A percentile compares a stretch with the other conserved stretches of the same genome.
These are phyloP conservation scores for Globisporangium camurandrum DNA, from an alignment of 352 stramenopile genomes.

Conservation along the genomic window DNA sequence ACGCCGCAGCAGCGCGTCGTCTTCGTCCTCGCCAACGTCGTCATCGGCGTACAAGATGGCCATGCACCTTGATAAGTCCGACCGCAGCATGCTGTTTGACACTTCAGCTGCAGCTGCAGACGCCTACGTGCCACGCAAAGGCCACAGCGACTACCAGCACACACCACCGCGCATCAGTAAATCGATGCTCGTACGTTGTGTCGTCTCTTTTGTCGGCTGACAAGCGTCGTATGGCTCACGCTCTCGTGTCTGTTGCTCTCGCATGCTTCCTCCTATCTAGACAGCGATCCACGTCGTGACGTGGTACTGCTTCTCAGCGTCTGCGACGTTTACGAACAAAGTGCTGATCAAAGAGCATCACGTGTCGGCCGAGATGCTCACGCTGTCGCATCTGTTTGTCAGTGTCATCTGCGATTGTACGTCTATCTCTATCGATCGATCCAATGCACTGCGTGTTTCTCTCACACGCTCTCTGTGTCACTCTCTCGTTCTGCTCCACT, in stretches of 20 bases:
- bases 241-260: too few relatives aligned
- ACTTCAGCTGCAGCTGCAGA: constrained; percentile 2
- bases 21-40: constrained; percentile 3
- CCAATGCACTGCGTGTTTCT: neutral
- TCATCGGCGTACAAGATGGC: constrained; percentile 3
- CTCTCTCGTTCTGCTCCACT: too few relatives aligned
- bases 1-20: neutral
- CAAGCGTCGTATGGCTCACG: too few relatives aligned
- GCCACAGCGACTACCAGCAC: constrained; percentile 7
- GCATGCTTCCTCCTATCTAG: too few relatives aligned
- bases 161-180: constrained; percentile 10
- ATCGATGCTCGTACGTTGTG: constrained; percentile 11
- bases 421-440: constrained; percentile 9
- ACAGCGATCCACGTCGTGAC: constrained; percentile 36
- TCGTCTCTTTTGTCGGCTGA: too few relatives aligned
- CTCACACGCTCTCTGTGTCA: too few relatives aligned
- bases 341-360: constrained; percentile 84
- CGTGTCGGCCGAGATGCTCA: constrained; percentile 79
- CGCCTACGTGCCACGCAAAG: constrained; percentile 11
- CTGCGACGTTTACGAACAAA: constrained; percentile 81
- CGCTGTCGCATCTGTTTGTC: constrained; percentile 77
- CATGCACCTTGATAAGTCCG: constrained; percentile 3
- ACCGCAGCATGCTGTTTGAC: neutral
- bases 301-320: constrained; percentile 82
- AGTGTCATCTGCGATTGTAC: constrained; percentile 72